Conservation (phyloP, 2,329 filamentous ascomycete genomes). For the Bipolaris sorokiniana region DNA sequence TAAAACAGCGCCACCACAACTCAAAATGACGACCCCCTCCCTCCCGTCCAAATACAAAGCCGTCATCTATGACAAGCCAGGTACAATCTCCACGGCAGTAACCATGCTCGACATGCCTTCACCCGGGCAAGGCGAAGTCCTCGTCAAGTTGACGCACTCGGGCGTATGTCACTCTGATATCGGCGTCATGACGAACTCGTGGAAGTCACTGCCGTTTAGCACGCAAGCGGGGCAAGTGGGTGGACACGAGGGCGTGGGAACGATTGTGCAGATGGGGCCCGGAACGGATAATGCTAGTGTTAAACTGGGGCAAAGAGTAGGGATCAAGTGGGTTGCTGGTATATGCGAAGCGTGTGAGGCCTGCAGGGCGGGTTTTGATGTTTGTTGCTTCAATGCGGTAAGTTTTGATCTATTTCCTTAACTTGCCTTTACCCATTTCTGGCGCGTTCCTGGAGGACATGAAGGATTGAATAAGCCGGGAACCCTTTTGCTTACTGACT, state of each 20-base stretch:
- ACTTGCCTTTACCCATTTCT: neutral
- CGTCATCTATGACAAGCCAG: conserved; percentile 68
- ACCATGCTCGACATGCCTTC: conserved; percentile 69
- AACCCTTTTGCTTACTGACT: neutral
- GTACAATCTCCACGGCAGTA: conserved; percentile 68
- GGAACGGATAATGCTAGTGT: conserved; percentile 62
- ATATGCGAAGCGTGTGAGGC: conserved; percentile 57
- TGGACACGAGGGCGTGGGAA: conserved; percentile 72
- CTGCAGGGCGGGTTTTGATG: conserved; percentile 54
- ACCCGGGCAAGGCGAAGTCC: conserved; percentile 66
- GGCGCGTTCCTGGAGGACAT: neutral
- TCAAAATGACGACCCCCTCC: neutral
- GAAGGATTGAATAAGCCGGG: neutral
- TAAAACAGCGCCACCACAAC: neutral
- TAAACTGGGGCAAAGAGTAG: conserved; percentile 71
- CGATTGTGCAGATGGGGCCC: conserved; percentile 69
- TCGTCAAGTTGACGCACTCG: conserved; percentile 68
- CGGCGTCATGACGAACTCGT: conserved; percentile 57
- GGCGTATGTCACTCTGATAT: conserved; percentile 71
- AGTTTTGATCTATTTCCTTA: conserved; percentile 16
- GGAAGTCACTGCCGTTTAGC: conserved; percentile 63
- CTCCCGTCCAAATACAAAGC: conserved; percentile 67
- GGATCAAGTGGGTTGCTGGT: conserved; percentile 70
- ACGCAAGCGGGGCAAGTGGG: conserved; percentile 68
- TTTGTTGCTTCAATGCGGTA: conserved; percentile 41